Percentiles rank a stretch among this genome's conserved stretches.
phyloP scores from a whole-genome alignment of 2,329 filamentous ascomycete genomes.

The Penicillium sp. region DNA sequence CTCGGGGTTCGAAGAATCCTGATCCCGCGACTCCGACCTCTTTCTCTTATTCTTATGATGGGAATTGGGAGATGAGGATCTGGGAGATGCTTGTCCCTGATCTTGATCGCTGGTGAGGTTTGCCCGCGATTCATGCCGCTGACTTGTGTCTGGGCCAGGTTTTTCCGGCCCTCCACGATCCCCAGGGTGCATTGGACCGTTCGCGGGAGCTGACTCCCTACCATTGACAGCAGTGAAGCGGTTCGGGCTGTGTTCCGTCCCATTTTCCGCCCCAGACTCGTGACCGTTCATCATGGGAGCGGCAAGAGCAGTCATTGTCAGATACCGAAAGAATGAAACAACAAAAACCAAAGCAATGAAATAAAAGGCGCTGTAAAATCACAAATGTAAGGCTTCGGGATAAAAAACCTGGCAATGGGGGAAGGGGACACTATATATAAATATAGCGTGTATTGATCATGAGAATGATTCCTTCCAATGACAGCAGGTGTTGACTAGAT shows the following conservation, averaged over 20 bases:
- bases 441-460: background rate
- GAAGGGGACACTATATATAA: background rate
- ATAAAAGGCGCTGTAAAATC: conserved; percentile 3
- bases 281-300: conserved; percentile 36
- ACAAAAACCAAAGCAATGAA: conserved; percentile 5
- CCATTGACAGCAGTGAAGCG: conserved; percentile 52
- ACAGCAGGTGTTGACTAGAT: background rate
- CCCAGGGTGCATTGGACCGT: background rate
- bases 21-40: conserved; percentile 65
- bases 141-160: conserved; percentile 1
- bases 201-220: conserved; percentile 30
- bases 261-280: conserved; percentile 37
- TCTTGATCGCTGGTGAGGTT: conserved; percentile 21
- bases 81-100: conserved; percentile 23
- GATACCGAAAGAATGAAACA: conserved; percentile 2
- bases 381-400: background rate
- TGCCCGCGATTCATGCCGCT: conserved; percentile 3
- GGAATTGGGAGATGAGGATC: conserved; percentile 26
- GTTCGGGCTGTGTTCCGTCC: conserved; percentile 44
- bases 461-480: background rate
- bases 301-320: conserved; percentile 39
- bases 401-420: background rate
- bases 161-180: conserved; percentile 8
- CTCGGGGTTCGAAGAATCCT: conserved; percentile 34
- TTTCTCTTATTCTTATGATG: conserved; percentile 63